Base-by-base conservation (phyloP, 257 asterid genomes). In the Datura wrightii region DNA sequence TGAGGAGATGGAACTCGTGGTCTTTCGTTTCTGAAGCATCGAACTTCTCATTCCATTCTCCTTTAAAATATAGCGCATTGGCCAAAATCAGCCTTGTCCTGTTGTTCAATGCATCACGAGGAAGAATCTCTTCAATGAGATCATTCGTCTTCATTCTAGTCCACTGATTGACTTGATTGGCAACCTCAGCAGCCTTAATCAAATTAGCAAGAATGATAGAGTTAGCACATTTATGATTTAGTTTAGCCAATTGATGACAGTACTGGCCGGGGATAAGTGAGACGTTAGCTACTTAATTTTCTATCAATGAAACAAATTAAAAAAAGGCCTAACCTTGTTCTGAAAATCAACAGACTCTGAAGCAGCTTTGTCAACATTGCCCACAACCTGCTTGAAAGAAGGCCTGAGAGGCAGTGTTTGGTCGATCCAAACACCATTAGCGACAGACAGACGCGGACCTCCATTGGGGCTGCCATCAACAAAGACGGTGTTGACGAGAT, bases 61-160 rank as follows among this genome's bases (percentile, higher is more conserved):
- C 90, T 86, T 89, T 85, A 10, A 85, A 87, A 70, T 86, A 87
- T 10, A 89, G 10, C 5, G 89, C 92, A 82, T 87, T 86, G 19
- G 85, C 89, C 18, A 89, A 79, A 18, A 89, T 19, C 36, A 89
- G 86, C 74, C 88, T 82, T 9, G 90, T 83, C 59, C 31, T 10
- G 53, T 36, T 11, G 79, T 82, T 63, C 0, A 86, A 70, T 1
- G 89, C 54, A 8, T 60, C 86, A 59, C 70, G 34, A 54, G 89
- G 88, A 55, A 86, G 89, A 58, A 88, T 85, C 24, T 87, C 88
- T 79, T 87, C 69, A 18, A 89, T 85, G 0, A 85, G 86, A 3
- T 84, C 86, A 80, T 48, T 85, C 63, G 91, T 89, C 66, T 58
- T 71, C 52, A 83, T 83, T 72, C 85, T 85, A 41, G 84, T 84